Conservation (phyloP, 1,284 basidiomycete species). For the Tylopilus orsonianus region DNA sequence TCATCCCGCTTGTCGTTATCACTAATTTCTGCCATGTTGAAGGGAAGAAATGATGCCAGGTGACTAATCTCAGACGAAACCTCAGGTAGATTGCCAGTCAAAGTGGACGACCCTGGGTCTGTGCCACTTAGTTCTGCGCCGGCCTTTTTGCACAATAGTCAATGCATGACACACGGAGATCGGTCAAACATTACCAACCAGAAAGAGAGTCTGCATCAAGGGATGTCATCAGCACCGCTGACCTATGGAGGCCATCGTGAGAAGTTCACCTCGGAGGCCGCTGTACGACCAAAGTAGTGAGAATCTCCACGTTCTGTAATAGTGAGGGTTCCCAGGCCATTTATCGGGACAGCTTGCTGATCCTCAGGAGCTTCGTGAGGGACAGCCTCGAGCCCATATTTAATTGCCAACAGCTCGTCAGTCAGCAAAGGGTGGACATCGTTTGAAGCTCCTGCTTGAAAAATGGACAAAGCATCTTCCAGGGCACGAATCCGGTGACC, state of each 20-base stretch:
- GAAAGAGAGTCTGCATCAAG: conserved; percentile 24
- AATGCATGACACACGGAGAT: conserved; percentile 7
- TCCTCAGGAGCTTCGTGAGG: conserved; percentile 28
- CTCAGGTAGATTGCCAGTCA: conserved; percentile 36
- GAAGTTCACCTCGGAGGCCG: conserved; percentile 48
- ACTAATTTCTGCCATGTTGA: conserved; percentile 39
- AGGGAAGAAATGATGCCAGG: conserved; percentile 46
- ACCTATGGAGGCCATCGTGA: not conserved
- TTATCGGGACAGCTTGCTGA: conserved; percentile 35
- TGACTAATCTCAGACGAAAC: conserved; percentile 42
- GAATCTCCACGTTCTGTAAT: conserved; percentile 60
- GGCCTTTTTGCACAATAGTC: conserved; percentile 36
- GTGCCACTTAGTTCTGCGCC: conserved; percentile 47
- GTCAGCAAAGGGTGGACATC: conserved; percentile 65
- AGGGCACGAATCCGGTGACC: conserved; percentile 70
- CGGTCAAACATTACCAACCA: conserved; percentile 29
- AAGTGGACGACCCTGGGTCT: conserved; percentile 21
- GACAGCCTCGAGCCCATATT: conserved; percentile 50
- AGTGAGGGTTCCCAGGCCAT: conserved; percentile 59
- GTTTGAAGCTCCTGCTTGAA: conserved; percentile 58
- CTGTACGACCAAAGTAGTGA: conserved; percentile 70
- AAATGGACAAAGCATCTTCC: conserved; percentile 65
- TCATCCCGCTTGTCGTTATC: conserved; percentile 33
- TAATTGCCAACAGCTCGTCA: conserved; percentile 60
- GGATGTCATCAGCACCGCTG: conserved; percentile 10